These are phyloP conservation scores for Przewalskia tangutica DNA, from an alignment of 257 asterid species.

Conservation along the genomic window DNA sequence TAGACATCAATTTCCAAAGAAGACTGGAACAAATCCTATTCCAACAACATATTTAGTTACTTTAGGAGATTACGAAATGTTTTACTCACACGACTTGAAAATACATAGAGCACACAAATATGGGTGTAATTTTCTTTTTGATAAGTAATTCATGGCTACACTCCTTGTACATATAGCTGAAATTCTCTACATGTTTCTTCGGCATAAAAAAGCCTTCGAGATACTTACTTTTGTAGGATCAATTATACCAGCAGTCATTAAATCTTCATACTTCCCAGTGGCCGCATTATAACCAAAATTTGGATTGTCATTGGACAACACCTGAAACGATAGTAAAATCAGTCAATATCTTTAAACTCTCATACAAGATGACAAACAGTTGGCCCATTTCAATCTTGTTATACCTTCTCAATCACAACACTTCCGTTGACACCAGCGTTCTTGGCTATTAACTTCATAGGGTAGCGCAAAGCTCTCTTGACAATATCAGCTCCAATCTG, in stretches of 20 bases:
- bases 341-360: not conserved
- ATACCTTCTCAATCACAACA: slow-evolving; percentile 94
- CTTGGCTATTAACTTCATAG: slow-evolving; percentile 90
- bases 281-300: slow-evolving; percentile 91
- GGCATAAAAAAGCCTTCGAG: not conserved
- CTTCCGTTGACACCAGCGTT: slow-evolving; percentile 98
- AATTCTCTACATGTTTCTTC: not conserved
- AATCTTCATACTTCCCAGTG: slow-evolving; percentile 84
- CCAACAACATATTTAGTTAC: too few species aligned
- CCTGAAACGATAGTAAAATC: slow-evolving; percentile 27
- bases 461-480: slow-evolving; percentile 88
- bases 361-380: not conserved
- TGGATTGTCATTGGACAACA: slow-evolving; percentile 66
- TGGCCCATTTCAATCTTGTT: not conserved
- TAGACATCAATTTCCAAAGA: not conserved
- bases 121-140: not conserved
- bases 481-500: slow-evolving; percentile 99
- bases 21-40: not conserved
- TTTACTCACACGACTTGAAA: not conserved
- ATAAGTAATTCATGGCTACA: not conserved
- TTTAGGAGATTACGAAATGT: not conserved
- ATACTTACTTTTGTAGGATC: slow-evolving; percentile 85
- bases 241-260: slow-evolving; percentile 95
- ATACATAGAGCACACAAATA: not conserved
- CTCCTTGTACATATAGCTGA: not conserved